Evolutionary conservation across 345 rosid species (phyloP), one percentile per base, ranked within the genome.

Genomic region (Hypericum androsaemum): DNA sequence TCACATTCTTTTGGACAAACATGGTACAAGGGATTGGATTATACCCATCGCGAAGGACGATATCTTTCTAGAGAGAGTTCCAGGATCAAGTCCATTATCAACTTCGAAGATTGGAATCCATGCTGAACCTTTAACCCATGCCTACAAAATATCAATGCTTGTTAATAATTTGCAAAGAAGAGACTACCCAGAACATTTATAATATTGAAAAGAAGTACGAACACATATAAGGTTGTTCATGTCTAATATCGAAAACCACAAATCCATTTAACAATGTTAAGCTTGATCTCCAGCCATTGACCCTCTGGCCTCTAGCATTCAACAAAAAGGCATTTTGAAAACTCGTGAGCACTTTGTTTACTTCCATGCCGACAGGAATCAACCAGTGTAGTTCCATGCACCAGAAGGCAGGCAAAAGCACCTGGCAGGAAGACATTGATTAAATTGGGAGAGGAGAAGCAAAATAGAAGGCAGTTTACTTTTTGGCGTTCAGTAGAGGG

Each of bases 71-170:
- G 95, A 71, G 76, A 80, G 61, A 62, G 80, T 70, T 70, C 90
- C 90, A 7, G 73, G 70, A 62, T 76, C 88, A 59, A 82, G 55
- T 56, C 67, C 59, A 46, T 70, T 62, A 52, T 84, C 83, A 52
- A 66, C 75, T 35, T 86, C 88, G 60, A 89, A 84, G 45, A 86
- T 76, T 11, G 97, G 95, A 62, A 86, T 74, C 97, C 95, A 84
- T 28, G 68, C 57, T 15, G 97, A 89, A 59, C 89, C 90, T 69
- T 80, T 89, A 56, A 86, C 80, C 88, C 94, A 82, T 57, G 84
- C 98, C 98, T 86, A 66, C 48, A 61, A 41, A 67, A 61, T 14
- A 53, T 44, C 5, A 54, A 54, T 42, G 54, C 35, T 54, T 54
- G 53, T 14, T 5, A 53, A 10, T 22, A 15, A 54, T 7, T 12